A percentile compares a stretch with the other conserved stretches of the same genome.
phyloP scores from a whole-genome alignment of 2,329 filamentous ascomycete genomes.

The Aspergillus fijiensis region DNA sequence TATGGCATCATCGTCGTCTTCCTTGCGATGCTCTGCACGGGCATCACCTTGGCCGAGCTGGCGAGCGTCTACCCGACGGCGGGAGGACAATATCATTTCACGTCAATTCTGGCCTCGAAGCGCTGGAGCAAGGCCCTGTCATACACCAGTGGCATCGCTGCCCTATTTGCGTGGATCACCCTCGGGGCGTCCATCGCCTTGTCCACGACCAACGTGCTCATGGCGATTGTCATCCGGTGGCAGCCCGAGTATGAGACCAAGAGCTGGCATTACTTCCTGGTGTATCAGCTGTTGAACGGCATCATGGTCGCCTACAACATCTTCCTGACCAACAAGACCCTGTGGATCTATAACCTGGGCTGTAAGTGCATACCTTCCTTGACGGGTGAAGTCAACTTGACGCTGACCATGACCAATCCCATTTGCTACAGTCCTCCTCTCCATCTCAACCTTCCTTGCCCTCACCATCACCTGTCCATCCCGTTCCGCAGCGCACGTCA shows the following conservation, averaged over 20 bases:
- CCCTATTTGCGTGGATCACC: slow-evolving; percentile 24
- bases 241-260: slow-evolving; percentile 19
- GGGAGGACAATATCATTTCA: slow-evolving; percentile 32
- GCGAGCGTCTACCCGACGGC: slow-evolving; percentile 32
- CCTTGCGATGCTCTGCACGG: slow-evolving; percentile 22
- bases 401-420: not conserved
- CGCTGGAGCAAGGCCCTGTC: slow-evolving; percentile 25
- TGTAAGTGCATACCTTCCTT: slow-evolving; percentile 13
- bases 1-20: slow-evolving; percentile 25
- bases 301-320: slow-evolving; percentile 20
- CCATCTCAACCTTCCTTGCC: slow-evolving; percentile 20
- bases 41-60: slow-evolving; percentile 29
- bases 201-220: slow-evolving; percentile 19
- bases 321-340: slow-evolving; percentile 21
- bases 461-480: slow-evolving; percentile 24
- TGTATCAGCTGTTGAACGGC: slow-evolving; percentile 22
- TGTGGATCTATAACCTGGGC: slow-evolving; percentile 25
- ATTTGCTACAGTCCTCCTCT: slow-evolving; percentile 18
- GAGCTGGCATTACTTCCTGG: slow-evolving; percentile 24
- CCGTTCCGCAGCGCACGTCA: slow-evolving; percentile 14
- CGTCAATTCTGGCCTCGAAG: slow-evolving; percentile 26
- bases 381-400: not conserved
- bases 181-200: slow-evolving; percentile 22
- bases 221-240: slow-evolving; percentile 26
- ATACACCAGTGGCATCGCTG: slow-evolving; percentile 23